A percentile compares a stretch with the other conserved stretches of the same genome.
Conservation (phyloP, 139 green algal species). For the Auxenochlorella protothecoides region DNA sequence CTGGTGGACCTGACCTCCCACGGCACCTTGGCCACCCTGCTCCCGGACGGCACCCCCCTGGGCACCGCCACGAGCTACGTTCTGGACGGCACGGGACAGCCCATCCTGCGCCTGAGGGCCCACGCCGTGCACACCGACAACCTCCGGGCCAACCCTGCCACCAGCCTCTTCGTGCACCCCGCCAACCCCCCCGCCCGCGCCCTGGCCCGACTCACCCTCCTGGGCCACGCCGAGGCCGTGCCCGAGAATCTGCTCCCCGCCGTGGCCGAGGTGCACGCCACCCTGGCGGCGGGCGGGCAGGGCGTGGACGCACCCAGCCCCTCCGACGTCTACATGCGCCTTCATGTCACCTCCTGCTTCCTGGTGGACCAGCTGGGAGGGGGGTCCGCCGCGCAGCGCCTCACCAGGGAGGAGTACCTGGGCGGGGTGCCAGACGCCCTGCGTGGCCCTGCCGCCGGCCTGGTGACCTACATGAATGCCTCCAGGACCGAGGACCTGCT, state of each 20-base stretch:
- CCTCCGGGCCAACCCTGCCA: slow-evolving; percentile 39
- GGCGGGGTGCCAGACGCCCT: slow-evolving; percentile 50
- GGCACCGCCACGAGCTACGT: slow-evolving; percentile 70
- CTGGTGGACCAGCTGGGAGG: slow-evolving; percentile 18
- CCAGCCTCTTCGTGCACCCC: slow-evolving; percentile 76
- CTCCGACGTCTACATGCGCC: neutral
- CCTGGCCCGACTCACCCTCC: slow-evolving; percentile 62
- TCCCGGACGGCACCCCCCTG: slow-evolving; percentile 45
- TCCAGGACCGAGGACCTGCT: slow-evolving; percentile 72
- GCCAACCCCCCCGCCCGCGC: slow-evolving; percentile 48
- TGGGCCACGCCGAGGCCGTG: slow-evolving; percentile 40
- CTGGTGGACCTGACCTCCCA: slow-evolving; percentile 54
- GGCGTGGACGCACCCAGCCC: slow-evolving; percentile 23
- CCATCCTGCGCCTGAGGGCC: slow-evolving; percentile 53
- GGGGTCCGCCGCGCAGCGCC: too few species aligned
- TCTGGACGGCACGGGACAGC: slow-evolving; percentile 55
- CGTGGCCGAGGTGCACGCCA: slow-evolving; percentile 26
- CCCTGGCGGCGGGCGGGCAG: slow-evolving; percentile 21
- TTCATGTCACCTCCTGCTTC: slow-evolving; percentile 36
- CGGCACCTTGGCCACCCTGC: slow-evolving; percentile 63
- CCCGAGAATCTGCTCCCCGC: neutral
- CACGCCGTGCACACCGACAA: slow-evolving; percentile 64
- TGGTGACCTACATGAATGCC: slow-evolving; percentile 49
- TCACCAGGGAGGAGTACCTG: slow-evolving; percentile 23
- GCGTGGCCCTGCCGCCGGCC: slow-evolving; percentile 31